Evolutionary conservation across 495 filamentous ascomycete genomes (phyloP), one percentile per base, ranked within the genome.

Genomic region (Platismatia glauca): DNA sequence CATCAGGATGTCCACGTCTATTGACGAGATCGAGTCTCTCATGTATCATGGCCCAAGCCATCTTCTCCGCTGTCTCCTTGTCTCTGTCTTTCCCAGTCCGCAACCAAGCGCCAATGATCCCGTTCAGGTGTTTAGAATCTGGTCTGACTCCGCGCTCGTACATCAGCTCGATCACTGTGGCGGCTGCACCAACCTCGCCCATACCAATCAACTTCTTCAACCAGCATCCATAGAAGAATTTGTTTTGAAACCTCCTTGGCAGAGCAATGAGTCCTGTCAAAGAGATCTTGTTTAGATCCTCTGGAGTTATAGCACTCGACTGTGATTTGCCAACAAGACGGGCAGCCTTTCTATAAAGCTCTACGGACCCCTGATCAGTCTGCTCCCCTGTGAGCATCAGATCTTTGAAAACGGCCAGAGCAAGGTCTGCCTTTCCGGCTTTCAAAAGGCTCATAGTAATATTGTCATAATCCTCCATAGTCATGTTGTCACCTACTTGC

Each of bases 161-260:
- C 81, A 89, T 87, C 57, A 87, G 74, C 34, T 84, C 80, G 18
- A 89, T 75, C 18, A 91, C 87, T 44, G 82, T 76, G 41, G 81
- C 82, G 9, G 88, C 88, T 13, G 85, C 85, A 65, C 87, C 82
- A 22, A 87, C 75, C 61, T 90, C 82, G 8, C 84, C 86, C 68
- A 84, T 82, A 34, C 86, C 87, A 63, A 92, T 86, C 3, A 92
- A 79, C 46, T 89, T 85, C 72, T 89, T 91, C 68, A 91, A 78
- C 88, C 88, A 92, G 66, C 84, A 89, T 16, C 86, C 89, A 65
- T 86, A 85, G 72, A 92, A 92, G 73, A 87, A 91, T 46, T 88
- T 84, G 68, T 89, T 91, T 57, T 86, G 82, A 57, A 88, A 82
- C 33, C 74, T 75, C 12, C 80, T 75, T 9, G 89, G 87, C 24